Evolutionary conservation across 331 rosid species (phyloP), one percentile per base, ranked within the genome.

Genomic region (Quercus phellos): DNA sequence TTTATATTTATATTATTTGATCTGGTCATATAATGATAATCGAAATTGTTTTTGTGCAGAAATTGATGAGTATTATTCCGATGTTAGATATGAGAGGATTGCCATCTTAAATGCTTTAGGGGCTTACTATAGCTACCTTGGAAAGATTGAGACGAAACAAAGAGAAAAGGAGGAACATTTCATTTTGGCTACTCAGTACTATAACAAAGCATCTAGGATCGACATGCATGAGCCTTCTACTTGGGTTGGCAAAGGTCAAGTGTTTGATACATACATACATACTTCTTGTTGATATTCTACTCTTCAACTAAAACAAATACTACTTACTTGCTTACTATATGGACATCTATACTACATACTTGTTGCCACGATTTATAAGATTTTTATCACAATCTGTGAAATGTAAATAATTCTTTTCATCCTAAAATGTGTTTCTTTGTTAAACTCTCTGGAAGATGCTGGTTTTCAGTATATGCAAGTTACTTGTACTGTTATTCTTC

Each of bases 221-320:
- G 98, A 92, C 85, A 93, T 91, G 93, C 99, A 95, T 16, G 99
- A 95, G 83, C 90, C 98, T 68, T 93, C 99, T 76, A 95, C 99
- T 1, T 95, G 99, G 99, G 91, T 95, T 83, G 99, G 98, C 70
- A 95, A 95, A 93, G 99, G 99, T 95, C 43, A 77, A 14, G 16
- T 27, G 11, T 73, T 70, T 46, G 51, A 27, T 70, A 6, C 2
- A 35, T 35, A 34, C 38, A 7, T 7, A 7, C 43, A 3, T 46
- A 11, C 53, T 46, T 46, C 0, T 46, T 34, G 73, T 69, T 29
- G 17, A 30, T 1, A 18, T 16, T 34, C 2, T 5, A 34, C 51
- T 50, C 10, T 75, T 21, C 4, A 26, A 32, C 12, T 8, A 64
- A 32, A 32, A 2, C 70, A 30, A 34, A 26, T 64, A 18, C 46